These are phyloP conservation scores for Phyllosticta ampelicida DNA, from an alignment of 2,329 filamentous ascomycete species.

Conservation along the genomic window DNA sequence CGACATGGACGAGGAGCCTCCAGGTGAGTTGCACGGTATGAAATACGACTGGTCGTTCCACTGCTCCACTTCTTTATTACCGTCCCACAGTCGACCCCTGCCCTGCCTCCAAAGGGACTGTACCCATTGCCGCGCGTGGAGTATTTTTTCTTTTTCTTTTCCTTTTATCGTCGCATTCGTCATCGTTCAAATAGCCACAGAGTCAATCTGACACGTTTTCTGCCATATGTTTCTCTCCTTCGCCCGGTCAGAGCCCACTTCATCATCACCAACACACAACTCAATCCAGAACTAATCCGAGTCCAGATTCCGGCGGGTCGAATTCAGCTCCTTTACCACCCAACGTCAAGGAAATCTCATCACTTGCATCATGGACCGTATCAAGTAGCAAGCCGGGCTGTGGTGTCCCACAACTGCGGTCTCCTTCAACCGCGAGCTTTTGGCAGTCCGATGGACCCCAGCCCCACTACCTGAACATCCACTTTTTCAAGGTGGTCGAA, in stretches of 20 bases:
- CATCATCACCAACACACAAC: too few relatives aligned
- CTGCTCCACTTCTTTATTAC: neutral
- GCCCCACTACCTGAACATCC: conserved; percentile 70
- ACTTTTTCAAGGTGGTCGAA: conserved; percentile 73
- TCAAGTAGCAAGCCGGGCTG: conserved; percentile 73
- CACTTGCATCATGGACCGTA: conserved; percentile 72
- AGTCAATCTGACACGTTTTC: neutral
- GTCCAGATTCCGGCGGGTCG: neutral
- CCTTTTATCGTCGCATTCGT: neutral
- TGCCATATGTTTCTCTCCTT: too few relatives aligned
- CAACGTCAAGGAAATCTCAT: conserved; percentile 69
- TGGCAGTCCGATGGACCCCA: conserved; percentile 86
- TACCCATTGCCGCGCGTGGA: neutral
- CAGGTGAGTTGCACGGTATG: conserved; percentile 2
- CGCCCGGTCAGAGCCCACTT: too few relatives aligned
- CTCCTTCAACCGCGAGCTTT: conserved; percentile 60
- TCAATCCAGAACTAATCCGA: too few relatives aligned
- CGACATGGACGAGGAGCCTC: conserved; percentile 17
- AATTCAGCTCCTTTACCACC: conserved; percentile 9
- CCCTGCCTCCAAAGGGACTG: neutral
- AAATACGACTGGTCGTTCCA: neutral
- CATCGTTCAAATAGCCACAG: neutral
- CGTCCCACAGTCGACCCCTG: too few relatives aligned
- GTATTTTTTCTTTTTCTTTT: neutral
- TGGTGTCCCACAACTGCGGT: conserved; percentile 64